These are phyloP conservation scores for Epichloe coenophiala DNA, from an alignment of 2,329 filamentous ascomycete species.

Conservation along the genomic window DNA sequence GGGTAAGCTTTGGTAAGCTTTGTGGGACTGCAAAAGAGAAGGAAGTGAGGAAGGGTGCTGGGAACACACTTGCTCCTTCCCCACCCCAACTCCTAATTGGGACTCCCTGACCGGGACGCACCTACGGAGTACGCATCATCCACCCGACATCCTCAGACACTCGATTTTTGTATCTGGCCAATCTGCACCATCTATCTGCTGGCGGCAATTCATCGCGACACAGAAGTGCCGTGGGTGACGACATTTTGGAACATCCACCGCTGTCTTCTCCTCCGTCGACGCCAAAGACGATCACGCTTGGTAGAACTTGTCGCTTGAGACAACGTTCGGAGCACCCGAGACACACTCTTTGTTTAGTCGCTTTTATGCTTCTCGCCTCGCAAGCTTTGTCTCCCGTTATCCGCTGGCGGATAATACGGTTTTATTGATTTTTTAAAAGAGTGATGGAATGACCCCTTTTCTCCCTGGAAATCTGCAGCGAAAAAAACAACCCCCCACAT, in stretches of 20 bases:
- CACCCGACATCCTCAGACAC: too few species aligned
- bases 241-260: background rate
- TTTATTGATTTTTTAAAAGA: background rate
- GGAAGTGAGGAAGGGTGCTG: too few species aligned
- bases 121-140: too few species aligned
- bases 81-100: too few species aligned
- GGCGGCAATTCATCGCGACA: too few species aligned
- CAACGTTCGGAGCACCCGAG: background rate
- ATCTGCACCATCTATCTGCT: too few species aligned
- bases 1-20: too few species aligned
- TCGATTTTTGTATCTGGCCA: too few species aligned
- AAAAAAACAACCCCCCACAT: background rate
- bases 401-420: slow-evolving; percentile 1
- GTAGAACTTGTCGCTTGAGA: background rate
- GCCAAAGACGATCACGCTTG: background rate
- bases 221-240: too few species aligned
- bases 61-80: too few species aligned
- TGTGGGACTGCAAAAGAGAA: too few species aligned
- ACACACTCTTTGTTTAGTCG: background rate
- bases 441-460: background rate
- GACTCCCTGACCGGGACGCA: too few species aligned
- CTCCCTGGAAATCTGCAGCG: background rate
- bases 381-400: background rate
- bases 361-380: background rate
- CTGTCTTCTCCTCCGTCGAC: background rate